Percentiles rank a stretch among this genome's conserved stretches.
These are phyloP conservation scores for Lomentospora prolificans DNA, from an alignment of 2,329 filamentous ascomycete genomes.

Conservation along the genomic window DNA sequence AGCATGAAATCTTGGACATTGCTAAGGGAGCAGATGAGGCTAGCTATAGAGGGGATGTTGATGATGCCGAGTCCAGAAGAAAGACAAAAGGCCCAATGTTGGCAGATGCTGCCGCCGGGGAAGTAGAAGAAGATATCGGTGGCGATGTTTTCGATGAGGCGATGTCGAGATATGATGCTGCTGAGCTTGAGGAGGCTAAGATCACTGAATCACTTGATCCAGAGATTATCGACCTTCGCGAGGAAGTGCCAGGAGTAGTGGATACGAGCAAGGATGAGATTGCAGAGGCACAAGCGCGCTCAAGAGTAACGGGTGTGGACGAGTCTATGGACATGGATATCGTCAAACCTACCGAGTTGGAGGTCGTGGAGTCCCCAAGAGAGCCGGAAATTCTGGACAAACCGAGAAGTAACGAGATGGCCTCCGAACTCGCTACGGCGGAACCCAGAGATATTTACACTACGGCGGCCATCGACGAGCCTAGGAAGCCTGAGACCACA, in stretches of 20 bases:
- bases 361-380: neutral
- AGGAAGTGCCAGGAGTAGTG: neutral
- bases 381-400: neutral
- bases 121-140: conserved; percentile 20
- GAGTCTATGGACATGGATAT: neutral
- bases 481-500: neutral
- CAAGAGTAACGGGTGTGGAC: too few species aligned
- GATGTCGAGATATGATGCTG: conserved; percentile 9
- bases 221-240: neutral
- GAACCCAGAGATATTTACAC: neutral
- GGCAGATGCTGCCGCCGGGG: conserved; percentile 17
- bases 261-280: neutral
- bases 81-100: conserved; percentile 26
- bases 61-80: neutral
- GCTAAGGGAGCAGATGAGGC: neutral
- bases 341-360: neutral
- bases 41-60: neutral
- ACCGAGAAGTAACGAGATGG: neutral
- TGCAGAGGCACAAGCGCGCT: neutral
- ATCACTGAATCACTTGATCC: neutral
- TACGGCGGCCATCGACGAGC: neutral
- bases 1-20: conserved; percentile 21
- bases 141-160: conserved; percentile 4
- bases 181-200: neutral
- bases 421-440: too few species aligned